phyloP scores from a whole-genome alignment of 2,329 filamentous ascomycete genomes.

The Cryphonectria japonica region DNA sequence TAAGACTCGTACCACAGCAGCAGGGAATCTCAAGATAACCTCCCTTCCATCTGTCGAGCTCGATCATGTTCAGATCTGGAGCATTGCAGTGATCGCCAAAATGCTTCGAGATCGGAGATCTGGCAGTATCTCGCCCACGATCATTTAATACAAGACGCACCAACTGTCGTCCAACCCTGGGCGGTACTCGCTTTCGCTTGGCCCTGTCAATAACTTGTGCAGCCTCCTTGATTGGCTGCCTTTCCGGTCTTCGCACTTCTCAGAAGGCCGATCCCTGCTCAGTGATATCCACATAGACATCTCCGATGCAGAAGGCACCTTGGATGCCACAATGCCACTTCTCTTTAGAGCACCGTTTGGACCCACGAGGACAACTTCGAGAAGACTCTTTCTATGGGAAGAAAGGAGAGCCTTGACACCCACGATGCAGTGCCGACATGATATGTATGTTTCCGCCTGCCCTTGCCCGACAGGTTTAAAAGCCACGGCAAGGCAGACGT shows the following conservation, averaged over 20 bases:
- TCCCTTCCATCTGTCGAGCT: background rate
- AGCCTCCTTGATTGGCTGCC: constrained; percentile 17
- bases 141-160: background rate
- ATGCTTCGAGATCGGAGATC: background rate
- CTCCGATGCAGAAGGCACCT: background rate
- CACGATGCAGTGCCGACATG: background rate
- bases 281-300: background rate
- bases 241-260: constrained; percentile 17
- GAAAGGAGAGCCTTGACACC: background rate
- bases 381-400: background rate
- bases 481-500: background rate
- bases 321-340: background rate
- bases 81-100: background rate
- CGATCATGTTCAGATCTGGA: background rate
- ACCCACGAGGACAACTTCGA: background rate
- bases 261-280: constrained; percentile 18
- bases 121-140: background rate
- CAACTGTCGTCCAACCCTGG: background rate
- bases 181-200: constrained; percentile 21
- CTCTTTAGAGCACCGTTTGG: background rate
- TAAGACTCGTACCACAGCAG: background rate
- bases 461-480: background rate
- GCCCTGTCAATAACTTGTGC: background rate
- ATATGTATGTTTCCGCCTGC: constrained; percentile 1
- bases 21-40: background rate